Conservation (phyloP, 768 basidiomycete genomes). For the Leccinellum luteum region DNA sequence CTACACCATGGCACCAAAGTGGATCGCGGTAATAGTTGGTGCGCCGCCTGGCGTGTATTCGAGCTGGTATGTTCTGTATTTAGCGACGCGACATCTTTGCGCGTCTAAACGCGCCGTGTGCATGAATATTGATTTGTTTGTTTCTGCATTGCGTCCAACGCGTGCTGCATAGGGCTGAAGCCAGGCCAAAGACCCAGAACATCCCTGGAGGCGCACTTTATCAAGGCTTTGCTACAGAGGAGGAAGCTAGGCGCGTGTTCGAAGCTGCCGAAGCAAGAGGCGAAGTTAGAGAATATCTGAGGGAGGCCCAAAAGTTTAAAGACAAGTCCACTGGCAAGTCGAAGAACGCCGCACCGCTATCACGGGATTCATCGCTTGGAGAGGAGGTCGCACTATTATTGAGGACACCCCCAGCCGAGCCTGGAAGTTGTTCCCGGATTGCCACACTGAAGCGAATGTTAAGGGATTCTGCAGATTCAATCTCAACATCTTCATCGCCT, state of each 20-base stretch:
- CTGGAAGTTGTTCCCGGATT: slow-evolving; percentile 1
- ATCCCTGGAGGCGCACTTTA: slow-evolving; percentile 41
- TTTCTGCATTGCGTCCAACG: slow-evolving; percentile 6
- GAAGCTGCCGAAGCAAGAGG: slow-evolving; percentile 28
- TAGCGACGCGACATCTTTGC: slow-evolving; percentile 3
- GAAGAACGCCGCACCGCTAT: slow-evolving; percentile 7
- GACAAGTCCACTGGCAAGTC: not conserved
- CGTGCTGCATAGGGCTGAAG: slow-evolving; percentile 41
- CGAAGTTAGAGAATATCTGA: slow-evolving; percentile 23
- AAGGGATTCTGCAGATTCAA: slow-evolving; percentile 9
- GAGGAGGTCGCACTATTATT: slow-evolving; percentile 19
- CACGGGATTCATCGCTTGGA: slow-evolving; percentile 10
- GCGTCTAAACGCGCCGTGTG: slow-evolving; percentile 6
- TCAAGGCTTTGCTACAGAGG: slow-evolving; percentile 43
- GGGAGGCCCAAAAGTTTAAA: too few relatives aligned
- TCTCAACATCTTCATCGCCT: slow-evolving; percentile 21
- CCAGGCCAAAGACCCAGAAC: slow-evolving; percentile 40
- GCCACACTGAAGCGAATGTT: slow-evolving; percentile 8
- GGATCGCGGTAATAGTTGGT: slow-evolving; percentile 30
- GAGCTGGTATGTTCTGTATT: slow-evolving; percentile 19
- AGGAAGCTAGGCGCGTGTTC: slow-evolving; percentile 39
- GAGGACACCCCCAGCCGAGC: slow-evolving; percentile 8
- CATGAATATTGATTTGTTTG: slow-evolving; percentile 27
- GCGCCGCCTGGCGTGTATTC: slow-evolving; percentile 30
- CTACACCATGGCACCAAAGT: slow-evolving; percentile 11